Evolutionary conservation across 129 eudicot genomes (phyloP), one percentile per base, ranked within the genome.

Genomic region (Silybum marianum): DNA sequence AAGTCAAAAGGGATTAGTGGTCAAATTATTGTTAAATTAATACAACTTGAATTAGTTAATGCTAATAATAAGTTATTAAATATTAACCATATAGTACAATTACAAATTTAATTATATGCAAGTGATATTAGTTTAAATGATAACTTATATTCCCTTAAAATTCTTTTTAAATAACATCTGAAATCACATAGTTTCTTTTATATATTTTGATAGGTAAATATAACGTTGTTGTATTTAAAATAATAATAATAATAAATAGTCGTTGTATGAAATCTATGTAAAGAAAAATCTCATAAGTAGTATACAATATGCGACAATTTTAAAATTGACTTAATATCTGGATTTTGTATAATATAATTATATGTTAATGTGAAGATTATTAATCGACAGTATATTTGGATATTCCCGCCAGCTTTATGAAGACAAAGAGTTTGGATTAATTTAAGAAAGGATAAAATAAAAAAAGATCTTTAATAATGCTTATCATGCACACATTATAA

Each of bases 1-100:
- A 28, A 73, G 84, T 80, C 79, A 78, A 70, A 81, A 12, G 40
- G 51, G 68, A 46, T 70, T 79, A 79, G 34, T 30, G 82, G 82
- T 70, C 82, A 69, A 69, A 26, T 19, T 69, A 69, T 46, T 79
- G 78, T 72, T 80, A 72, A 28, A 69, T 12, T 46, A 48, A 2
- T 70, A 22, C 82, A 69, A 79, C 69, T 79, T 79, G 76, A 28
- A 34, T 28, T 79, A 26, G 54, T 30, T 30, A 46, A 79, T 19
- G 42, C 76, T 79, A 79, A 48, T 69, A 26, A 2, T 6, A 1
- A 68, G 66, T 21, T 68, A 67, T 28, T 78, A 39, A 18, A 69
- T 78, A 21, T 48, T 46, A 48, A 54, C n/a, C 68, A 78, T 21
- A 72, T 68, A 77, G 40, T 66, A 66, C 63, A 22, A 32, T 30